Conservation (phyloP, 164 flowering plant species). For the Tetrastigma voinierianum region DNA sequence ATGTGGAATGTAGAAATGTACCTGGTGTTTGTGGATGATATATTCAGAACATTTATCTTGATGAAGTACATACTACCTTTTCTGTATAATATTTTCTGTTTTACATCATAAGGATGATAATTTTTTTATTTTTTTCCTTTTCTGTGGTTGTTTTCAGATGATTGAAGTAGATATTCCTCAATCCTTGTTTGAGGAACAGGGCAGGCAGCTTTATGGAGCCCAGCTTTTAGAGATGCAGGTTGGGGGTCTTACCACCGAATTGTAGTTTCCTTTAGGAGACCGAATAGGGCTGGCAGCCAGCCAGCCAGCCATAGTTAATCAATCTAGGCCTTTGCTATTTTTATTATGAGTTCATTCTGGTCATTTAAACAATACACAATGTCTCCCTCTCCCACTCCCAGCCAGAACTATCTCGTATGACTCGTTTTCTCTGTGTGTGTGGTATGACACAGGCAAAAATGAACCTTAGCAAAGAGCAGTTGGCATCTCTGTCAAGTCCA, state of each 20-base stretch:
- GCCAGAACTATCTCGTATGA: not conserved
- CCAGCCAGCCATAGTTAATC: no score
- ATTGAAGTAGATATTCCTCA: conserved; percentile 80
- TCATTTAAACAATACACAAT: no score
- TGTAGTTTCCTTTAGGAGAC: no score
- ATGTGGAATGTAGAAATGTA: no score
- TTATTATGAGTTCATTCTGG: not conserved
- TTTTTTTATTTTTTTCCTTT: not conserved
- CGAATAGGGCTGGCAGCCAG: no score
- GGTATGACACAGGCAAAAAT: conserved; percentile 68
- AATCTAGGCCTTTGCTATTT: no score
- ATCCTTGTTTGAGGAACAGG: conserved; percentile 90
- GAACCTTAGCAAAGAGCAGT: conserved; percentile 68
- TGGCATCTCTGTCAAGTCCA: conserved; percentile 77
- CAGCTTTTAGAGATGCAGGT: conserved; percentile 85
- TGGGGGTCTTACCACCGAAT: not conserved
- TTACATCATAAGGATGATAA: not conserved
- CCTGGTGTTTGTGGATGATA: no score
- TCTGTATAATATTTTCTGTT: not conserved
- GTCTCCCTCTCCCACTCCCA: no score
- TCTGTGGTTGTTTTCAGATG: conserved; percentile 48
- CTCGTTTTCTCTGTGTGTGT: not conserved
- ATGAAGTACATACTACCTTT: no score
- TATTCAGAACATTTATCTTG: no score
- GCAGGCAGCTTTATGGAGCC: conserved; percentile 88